These are phyloP conservation scores for Bipolaris zeicola DNA, from an alignment of 2,329 filamentous ascomycete species.

Conservation along the genomic window DNA sequence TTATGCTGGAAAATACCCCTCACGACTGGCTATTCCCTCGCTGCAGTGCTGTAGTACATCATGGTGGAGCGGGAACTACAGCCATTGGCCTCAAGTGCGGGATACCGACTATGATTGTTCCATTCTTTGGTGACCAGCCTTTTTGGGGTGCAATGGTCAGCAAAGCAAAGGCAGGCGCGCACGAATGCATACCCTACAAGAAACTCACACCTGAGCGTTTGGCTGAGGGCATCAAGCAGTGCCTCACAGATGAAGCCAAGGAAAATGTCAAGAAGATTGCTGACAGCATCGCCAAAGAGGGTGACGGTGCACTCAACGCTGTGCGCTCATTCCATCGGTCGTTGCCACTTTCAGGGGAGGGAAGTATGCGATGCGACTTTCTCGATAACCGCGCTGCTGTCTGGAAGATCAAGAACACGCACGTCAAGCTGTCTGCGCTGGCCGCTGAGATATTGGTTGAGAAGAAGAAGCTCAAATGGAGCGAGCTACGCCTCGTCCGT, in stretches of 20 bases:
- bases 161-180: conserved; percentile 67
- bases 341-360: conserved; percentile 54
- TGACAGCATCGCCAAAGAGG: conserved; percentile 63
- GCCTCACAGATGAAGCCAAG: conserved; percentile 65
- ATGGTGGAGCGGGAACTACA: conserved; percentile 79
- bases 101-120: conserved; percentile 75
- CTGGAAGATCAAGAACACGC: conserved; percentile 68
- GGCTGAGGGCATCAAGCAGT: conserved; percentile 72
- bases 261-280: conserved; percentile 65
- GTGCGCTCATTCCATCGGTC: conserved; percentile 69
- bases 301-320: conserved; percentile 72
- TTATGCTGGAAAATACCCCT: conserved; percentile 74
- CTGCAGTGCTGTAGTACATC: conserved; percentile 71
- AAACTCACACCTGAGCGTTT: conserved; percentile 66
- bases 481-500: conserved; percentile 66
- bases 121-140: conserved; percentile 79
- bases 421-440: conserved; percentile 64
- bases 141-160: conserved; percentile 78
- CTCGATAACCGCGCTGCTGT: conserved; percentile 66
- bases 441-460: conserved; percentile 70
- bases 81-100: conserved; percentile 74
- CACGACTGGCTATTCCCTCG: conserved; percentile 78
- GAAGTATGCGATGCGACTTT: conserved; percentile 68
- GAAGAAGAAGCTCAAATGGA: conserved; percentile 66
- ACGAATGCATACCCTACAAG: conserved; percentile 70